Conservation (phyloP, 306 rosid species). For the Quercus mongolica region DNA sequence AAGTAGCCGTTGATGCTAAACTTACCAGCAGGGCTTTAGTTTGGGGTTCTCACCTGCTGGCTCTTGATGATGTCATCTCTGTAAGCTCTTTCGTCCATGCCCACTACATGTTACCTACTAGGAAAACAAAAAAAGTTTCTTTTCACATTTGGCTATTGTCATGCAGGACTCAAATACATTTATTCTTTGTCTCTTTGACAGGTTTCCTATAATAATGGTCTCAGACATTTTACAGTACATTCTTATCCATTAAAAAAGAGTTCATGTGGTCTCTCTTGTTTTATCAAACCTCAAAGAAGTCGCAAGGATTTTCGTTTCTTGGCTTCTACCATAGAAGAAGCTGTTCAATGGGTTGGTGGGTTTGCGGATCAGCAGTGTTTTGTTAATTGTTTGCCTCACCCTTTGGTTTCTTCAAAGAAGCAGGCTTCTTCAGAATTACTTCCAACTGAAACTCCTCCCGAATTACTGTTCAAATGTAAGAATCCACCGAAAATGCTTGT, state of each 20-base stretch:
- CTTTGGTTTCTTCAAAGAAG: slow-evolving; percentile 87
- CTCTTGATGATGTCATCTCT: slow-evolving; percentile 80
- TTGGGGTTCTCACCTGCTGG: slow-evolving; percentile 78
- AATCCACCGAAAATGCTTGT: slow-evolving; percentile 94
- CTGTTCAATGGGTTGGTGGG: slow-evolving; percentile 95
- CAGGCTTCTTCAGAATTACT: slow-evolving; percentile 90
- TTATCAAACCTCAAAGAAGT: slow-evolving; percentile 63
- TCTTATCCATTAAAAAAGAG: slow-evolving; percentile 74
- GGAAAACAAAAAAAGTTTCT: not conserved
- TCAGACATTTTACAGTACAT: slow-evolving; percentile 90
- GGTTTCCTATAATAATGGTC: slow-evolving; percentile 94
- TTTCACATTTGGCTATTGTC: slow-evolving; percentile 13
- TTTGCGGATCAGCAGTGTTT: slow-evolving; percentile 97
- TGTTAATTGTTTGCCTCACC: slow-evolving; percentile 93
- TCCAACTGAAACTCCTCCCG: slow-evolving; percentile 86
- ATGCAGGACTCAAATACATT: slow-evolving; percentile 24
- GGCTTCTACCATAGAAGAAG: slow-evolving; percentile 84
- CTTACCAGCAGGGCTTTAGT: slow-evolving; percentile 85
- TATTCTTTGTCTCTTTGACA: slow-evolving; percentile 42
- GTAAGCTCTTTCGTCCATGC: slow-evolving; percentile 53
- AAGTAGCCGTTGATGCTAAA: slow-evolving; percentile 65
- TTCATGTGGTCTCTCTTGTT: slow-evolving; percentile 76
- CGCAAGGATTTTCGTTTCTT: slow-evolving; percentile 77
- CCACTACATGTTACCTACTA: slow-evolving; percentile 20
- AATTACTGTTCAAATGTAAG: slow-evolving; percentile 89